phyloP scores from a whole-genome alignment of 1,139 yeast genomes.

The Maudiozyma humilis region DNA sequence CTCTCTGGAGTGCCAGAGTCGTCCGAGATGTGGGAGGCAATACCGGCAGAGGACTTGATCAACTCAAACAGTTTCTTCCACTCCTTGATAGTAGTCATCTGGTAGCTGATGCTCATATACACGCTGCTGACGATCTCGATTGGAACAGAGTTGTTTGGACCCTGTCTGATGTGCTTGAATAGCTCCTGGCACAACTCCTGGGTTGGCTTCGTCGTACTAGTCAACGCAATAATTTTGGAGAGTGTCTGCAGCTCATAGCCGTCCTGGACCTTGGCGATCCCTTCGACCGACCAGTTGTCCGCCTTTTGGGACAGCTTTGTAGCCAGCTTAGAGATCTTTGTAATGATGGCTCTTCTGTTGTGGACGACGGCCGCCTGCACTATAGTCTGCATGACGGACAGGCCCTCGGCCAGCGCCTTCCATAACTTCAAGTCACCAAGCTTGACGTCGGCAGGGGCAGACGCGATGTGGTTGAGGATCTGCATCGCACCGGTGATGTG shows the following conservation, averaged over 20 bases:
- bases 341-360: slow-evolving; percentile 5
- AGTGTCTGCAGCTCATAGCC: slow-evolving; percentile 5
- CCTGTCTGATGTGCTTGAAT: slow-evolving; percentile 43
- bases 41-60: slow-evolving; percentile 41
- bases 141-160: slow-evolving; percentile 44
- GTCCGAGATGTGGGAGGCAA: slow-evolving; percentile 20
- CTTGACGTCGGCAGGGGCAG: slow-evolving; percentile 3
- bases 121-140: slow-evolving; percentile 37
- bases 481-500: slow-evolving; percentile 26
- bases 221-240: slow-evolving; percentile 9
- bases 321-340: slow-evolving; percentile 4
- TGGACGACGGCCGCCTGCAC: slow-evolving; percentile 12
- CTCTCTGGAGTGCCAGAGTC: slow-evolving; percentile 6
- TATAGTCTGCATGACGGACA: slow-evolving; percentile 20
- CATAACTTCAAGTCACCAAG: slow-evolving; percentile 10
- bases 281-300: slow-evolving; percentile 4
- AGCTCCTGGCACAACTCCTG: slow-evolving; percentile 34
- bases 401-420: slow-evolving; percentile 14
- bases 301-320: slow-evolving; percentile 5
- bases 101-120: slow-evolving; percentile 32
- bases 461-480: slow-evolving; percentile 14
- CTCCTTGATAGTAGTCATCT: slow-evolving; percentile 38
- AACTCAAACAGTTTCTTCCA: slow-evolving; percentile 50
- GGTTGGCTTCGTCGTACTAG: slow-evolving; percentile 28
- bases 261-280: not conserved